Conservation (phyloP, 768 basidiomycete genomes). For the Tephrocybe sp. region DNA sequence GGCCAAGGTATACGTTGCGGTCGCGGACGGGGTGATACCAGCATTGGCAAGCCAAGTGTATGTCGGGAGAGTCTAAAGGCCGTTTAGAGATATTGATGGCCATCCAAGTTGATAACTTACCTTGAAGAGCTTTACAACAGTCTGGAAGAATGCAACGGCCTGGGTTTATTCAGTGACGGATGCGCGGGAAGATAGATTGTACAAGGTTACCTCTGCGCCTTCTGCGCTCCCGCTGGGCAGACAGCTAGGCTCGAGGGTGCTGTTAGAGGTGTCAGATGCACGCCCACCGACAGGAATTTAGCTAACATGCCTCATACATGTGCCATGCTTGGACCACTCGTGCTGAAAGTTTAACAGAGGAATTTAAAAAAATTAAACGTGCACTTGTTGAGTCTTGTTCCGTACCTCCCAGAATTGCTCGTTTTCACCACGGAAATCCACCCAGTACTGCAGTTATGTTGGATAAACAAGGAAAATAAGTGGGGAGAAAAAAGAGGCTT, state of each 20-base stretch:
- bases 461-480: neutral
- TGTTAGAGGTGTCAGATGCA: slow-evolving; percentile 28
- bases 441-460: slow-evolving; percentile 48
- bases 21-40: slow-evolving; percentile 70
- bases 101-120: slow-evolving; percentile 22
- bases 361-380: neutral
- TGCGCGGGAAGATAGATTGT: neutral
- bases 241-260: slow-evolving; percentile 61
- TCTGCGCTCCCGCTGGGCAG: slow-evolving; percentile 56
- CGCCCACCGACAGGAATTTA: neutral
- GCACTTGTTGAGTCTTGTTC: neutral
- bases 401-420: slow-evolving; percentile 69
- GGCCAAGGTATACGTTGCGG: slow-evolving; percentile 58
- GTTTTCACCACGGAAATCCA: slow-evolving; percentile 56
- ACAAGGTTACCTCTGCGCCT: slow-evolving; percentile 56
- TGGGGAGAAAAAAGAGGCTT: neutral
- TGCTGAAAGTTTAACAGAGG: slow-evolving; percentile 40
- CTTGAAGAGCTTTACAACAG: slow-evolving; percentile 61
- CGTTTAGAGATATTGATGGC: too few species aligned
- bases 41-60: slow-evolving; percentile 67
- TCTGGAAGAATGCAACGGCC: slow-evolving; percentile 69
- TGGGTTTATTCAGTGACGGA: slow-evolving; percentile 20
- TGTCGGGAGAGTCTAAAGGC: slow-evolving; percentile 55
- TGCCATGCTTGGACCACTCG: slow-evolving; percentile 73
- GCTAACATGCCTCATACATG: slow-evolving; percentile 41